Evolutionary conservation across 129 eudicot species (phyloP).

Genomic region (Escallonia herrerae): DNA sequence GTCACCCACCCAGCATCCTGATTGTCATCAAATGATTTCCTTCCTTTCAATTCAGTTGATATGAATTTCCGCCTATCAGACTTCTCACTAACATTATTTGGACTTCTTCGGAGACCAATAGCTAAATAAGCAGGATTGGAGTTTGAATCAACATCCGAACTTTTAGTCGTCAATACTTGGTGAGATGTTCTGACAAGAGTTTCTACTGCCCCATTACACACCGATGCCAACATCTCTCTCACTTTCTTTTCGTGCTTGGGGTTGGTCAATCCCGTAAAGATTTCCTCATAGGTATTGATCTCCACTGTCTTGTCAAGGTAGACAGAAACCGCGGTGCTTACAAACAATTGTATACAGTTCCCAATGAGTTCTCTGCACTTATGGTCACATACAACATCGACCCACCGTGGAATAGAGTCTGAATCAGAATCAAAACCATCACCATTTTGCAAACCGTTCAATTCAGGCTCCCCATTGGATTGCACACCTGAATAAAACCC

Average conservation of each 20-base stretch:
- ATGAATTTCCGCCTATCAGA: slow-evolving; percentile 19
- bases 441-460: slow-evolving; percentile 7
- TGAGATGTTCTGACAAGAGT: slow-evolving; percentile 66
- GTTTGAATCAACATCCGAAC: slow-evolving; percentile 14
- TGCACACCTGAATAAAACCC: slow-evolving; percentile 37
- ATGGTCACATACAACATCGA: slow-evolving; percentile 40
- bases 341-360: slow-evolving; percentile 56
- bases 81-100: slow-evolving; percentile 21
- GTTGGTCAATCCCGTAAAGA: slow-evolving; percentile 66
- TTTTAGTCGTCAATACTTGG: slow-evolving; percentile 41
- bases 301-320: slow-evolving; percentile 76
- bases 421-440: not conserved
- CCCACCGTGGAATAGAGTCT: slow-evolving; percentile 30
- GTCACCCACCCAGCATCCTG: slow-evolving; percentile 40
- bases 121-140: slow-evolving; percentile 6
- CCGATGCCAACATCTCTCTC: slow-evolving; percentile 38
- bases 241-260: slow-evolving; percentile 67
- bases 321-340: slow-evolving; percentile 68
- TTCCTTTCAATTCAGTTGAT: slow-evolving; percentile 11
- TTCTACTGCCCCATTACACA: slow-evolving; percentile 68
- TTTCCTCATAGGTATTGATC: slow-evolving; percentile 62
- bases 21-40: slow-evolving; percentile 19
- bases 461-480: not conserved
- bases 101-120: slow-evolving; percentile 16
- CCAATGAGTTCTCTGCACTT: slow-evolving; percentile 46